Base-by-base conservation (phyloP, 106 monocot species). In the Dioscorea alata region DNA sequence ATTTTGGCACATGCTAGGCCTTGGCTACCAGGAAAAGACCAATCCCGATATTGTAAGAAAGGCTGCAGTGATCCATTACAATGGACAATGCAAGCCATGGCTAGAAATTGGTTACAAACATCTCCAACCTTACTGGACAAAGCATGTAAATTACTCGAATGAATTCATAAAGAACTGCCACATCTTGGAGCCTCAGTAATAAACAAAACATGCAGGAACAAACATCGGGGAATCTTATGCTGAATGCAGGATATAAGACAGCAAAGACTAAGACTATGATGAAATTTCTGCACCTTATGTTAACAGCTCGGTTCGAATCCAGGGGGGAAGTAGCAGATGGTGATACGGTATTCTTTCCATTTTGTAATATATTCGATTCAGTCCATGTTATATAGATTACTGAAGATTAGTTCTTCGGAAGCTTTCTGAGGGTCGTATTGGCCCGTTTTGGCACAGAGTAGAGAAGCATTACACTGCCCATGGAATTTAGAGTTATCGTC, bases 61-160 rank as follows among this genome's bases (percentile, higher is more conserved):
- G 48, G 81, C 96, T 61, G 88, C 96, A 2, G 96, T 97, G 48
- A 87, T 97, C 25, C 96, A 92, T 61, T 97, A 89, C 71, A 97
- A 97, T 75, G 92, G 96, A 0, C 92, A 92, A 61, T 82, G 77
- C 71, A 92, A 97, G 57, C 92, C 96, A 33, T 97, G 96, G 92
- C 78, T 97, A 15, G 92, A 89, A 13, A 92, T 97, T 23, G 96
- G 82, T 4, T 97, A 81, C 69, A 86, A 79, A 50, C 86, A 89
- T 42, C 82, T 97, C 32, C 89, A 80, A 57, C 84, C 86, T 19
- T 89, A 92, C 54, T 92, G 96, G 92, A 84, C 86, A 33, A 92
- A 80, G 64, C 71, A 97, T 74, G 92, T 97, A 34, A 91, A 97
- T 69, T 97, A 97, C 76, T 82, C 89, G 13, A 89, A 89, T 62